Conservation (phyloP, 345 rosid species). For the Citrus reticulata region DNA sequence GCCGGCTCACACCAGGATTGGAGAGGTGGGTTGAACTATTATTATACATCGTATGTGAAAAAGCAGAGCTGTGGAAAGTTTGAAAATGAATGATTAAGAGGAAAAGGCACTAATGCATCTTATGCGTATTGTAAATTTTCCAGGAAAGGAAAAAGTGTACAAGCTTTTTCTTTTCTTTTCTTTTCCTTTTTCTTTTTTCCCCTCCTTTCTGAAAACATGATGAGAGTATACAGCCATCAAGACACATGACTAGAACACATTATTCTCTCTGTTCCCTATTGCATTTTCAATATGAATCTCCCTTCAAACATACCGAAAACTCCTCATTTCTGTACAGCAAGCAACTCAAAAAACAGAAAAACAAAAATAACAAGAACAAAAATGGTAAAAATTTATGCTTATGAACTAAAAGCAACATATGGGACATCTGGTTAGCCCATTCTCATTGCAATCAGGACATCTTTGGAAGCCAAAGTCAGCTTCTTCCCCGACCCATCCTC, state of each 20-base stretch:
- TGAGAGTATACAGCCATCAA: slow-evolving; percentile 17
- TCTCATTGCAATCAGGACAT: slow-evolving; percentile 94
- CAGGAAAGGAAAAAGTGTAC: slow-evolving; percentile 3
- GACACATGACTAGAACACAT: slow-evolving; percentile 10
- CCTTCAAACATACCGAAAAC: not conserved
- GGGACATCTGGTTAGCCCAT: slow-evolving; percentile 83
- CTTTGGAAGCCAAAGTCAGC: slow-evolving; percentile 68
- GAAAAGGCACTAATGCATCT: not conserved
- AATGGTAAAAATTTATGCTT: not conserved
- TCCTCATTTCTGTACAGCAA: slow-evolving; percentile 35
- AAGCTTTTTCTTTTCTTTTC: not conserved
- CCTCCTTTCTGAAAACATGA: not conserved
- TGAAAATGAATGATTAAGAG: not conserved
- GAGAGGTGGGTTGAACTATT: not conserved
- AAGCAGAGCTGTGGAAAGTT: not conserved
- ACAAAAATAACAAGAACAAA: not conserved
- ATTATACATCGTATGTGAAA: not conserved
- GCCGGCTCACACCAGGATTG: too few relatives aligned
- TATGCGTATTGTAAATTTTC: not conserved
- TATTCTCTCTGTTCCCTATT: not conserved
- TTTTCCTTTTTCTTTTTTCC: too few relatives aligned
- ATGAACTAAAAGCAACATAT: slow-evolving; percentile 46
- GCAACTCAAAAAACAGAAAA: slow-evolving; percentile 6
- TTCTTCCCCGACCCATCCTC: slow-evolving; percentile 21
- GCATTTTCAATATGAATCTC: slow-evolving; percentile 7